These are phyloP conservation scores for Paspalum vaginatum DNA, from an alignment of 176 grass and related monocot species.

Conservation along the genomic window DNA sequence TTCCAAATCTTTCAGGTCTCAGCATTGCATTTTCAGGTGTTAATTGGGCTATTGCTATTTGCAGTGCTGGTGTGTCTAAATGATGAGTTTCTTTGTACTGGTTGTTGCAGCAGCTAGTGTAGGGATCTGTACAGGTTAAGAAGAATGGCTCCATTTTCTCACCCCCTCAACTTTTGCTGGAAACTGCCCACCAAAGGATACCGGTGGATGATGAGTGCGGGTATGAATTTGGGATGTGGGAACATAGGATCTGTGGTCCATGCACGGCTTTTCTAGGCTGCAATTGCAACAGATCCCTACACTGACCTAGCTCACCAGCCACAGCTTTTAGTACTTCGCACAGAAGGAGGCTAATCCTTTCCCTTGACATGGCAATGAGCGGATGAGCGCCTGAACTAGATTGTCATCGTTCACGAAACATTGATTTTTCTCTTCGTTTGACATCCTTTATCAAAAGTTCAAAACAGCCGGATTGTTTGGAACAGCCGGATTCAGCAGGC, in stretches of 20 bases:
- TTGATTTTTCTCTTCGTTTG: slow-evolving; percentile 3
- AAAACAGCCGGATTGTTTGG: no score
- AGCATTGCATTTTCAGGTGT: not conserved
- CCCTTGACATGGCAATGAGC: slow-evolving; percentile 18
- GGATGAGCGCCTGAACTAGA: not conserved
- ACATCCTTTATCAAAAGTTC: not conserved
- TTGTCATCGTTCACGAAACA: not conserved
- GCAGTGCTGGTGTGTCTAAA: not conserved
- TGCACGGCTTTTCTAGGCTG: not conserved
- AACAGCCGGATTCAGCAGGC: no score
- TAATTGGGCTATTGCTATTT: not conserved
- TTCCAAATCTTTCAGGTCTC: not conserved
- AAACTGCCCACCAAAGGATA: not conserved
- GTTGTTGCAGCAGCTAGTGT: not conserved
- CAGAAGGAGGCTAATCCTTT: not conserved
- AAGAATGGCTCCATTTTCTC: not conserved
- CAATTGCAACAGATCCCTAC: not conserved
- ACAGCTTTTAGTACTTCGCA: not conserved
- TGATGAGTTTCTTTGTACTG: not conserved
- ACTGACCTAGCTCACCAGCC: slow-evolving; percentile 6
- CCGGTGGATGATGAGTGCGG: not conserved
- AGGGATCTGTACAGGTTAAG: slow-evolving; percentile 9
- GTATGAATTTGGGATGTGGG: not conserved
- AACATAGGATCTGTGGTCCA: not conserved
- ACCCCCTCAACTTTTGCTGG: not conserved